Conservation (phyloP, 2,329 filamentous ascomycete genomes). For the Penicillium sp. region DNA sequence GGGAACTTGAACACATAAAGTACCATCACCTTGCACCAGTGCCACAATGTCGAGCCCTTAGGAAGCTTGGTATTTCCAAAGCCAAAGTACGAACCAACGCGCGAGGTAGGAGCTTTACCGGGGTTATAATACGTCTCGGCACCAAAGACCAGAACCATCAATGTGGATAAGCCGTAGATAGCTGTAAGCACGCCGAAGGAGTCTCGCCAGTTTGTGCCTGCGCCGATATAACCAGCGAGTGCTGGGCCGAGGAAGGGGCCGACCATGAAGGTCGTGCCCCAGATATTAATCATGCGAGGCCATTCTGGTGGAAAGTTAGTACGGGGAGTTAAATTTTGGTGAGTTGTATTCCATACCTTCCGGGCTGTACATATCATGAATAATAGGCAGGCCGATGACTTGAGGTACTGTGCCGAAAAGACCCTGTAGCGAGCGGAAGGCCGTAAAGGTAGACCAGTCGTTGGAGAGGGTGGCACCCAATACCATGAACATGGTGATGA, state of each 20-base stretch:
- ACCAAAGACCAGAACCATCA: conserved; percentile 42
- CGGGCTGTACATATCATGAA: conserved; percentile 47
- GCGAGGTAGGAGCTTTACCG: conserved; percentile 23
- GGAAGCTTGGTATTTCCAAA: conserved; percentile 40
- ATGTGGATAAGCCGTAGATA: conserved; percentile 45
- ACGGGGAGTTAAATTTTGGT: neutral
- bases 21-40: conserved; percentile 34
- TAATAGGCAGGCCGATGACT: conserved; percentile 48
- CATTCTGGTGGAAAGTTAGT: conserved; percentile 33
- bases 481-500: conserved; percentile 48
- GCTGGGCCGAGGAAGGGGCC: conserved; percentile 48
- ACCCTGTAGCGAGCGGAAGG: conserved; percentile 47
- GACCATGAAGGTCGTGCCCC: conserved; percentile 47
- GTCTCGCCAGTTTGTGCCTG: conserved; percentile 40
- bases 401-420: conserved; percentile 49
- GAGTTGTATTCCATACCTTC: conserved; percentile 26
- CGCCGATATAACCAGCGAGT: conserved; percentile 46
- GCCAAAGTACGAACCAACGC: conserved; percentile 39
- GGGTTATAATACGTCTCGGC: conserved; percentile 43
- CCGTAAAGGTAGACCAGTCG: conserved; percentile 48
- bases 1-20: conserved; percentile 42
- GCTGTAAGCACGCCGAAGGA: conserved; percentile 45
- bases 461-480: conserved; percentile 48
- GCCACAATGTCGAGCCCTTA: conserved; percentile 32
- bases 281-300: conserved; percentile 49